Evolutionary conservation across 441 rosid species (phyloP), one percentile per base, ranked within the genome.

Genomic region (Lepidium campestre): DNA sequence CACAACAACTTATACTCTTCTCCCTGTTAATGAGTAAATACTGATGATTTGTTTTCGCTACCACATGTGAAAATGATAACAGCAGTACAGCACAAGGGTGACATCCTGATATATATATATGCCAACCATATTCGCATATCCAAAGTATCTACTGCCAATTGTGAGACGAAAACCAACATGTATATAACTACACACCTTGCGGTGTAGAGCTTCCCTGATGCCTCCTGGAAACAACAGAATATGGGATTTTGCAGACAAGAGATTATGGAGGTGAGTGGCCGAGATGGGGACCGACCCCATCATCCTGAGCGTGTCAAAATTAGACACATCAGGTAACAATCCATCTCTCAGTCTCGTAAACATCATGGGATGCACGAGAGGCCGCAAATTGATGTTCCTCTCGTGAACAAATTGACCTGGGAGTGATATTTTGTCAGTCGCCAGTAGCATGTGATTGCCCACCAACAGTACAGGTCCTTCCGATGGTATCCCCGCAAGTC

Each of bases 251-350:
- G 89, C 78, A n/a, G 92, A 76, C 62, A 94, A 75, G 70, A 93
- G 96, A 47, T 81, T 83, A 78, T 78, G 86, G 20, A 94, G 72
- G 62, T 79, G 81, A 14, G 59, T 58, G 60, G 82, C 86, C 12
- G 99, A 87, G 76, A 85, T 90, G 64, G 99, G 99, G 63, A 83
- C 87, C 10, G 91, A 88, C 14, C 97, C 99, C 96, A 89, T 80
- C 31, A 80, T 40, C 73, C 92, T 83, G 55, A 70, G 45, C 4
- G 35, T 17, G 76, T 91, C 97, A 25, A 34, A 90, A 49, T 44
- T 9, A 44, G 85, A 69, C 2, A 77, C 37, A 3, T 79, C 81
- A 54, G 83, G 88, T 45, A 82, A 54, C 19, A 25, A 9, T 46
- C 85, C 87, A 19, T 85, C 89, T 62, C 42, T 65, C 54, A 47